A percentile compares a stretch with the other conserved stretches of the same genome.
Evolutionary conservation across 164 flowering plant genomes (phyloP).

Genomic region (Protea cynaroides): DNA sequence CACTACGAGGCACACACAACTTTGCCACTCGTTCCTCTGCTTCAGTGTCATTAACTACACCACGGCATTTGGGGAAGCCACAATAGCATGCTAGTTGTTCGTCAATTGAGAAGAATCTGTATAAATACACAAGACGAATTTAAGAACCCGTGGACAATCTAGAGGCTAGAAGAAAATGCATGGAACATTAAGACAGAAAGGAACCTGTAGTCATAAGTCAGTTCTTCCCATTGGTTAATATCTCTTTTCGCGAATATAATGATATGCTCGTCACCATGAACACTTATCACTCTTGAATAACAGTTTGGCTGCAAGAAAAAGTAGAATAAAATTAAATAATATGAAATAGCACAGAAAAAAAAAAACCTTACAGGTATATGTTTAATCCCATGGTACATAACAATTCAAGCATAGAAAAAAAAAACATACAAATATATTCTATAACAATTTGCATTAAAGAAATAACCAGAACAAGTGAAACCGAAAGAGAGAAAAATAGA

Average conservation of each 20-base stretch:
- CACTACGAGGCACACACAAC: conserved; percentile 61
- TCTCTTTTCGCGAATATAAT: conserved; percentile 98
- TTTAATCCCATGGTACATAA: too few relatives aligned
- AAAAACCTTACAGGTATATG: too few relatives aligned
- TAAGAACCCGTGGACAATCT: too few relatives aligned
- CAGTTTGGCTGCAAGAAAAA: conserved; percentile 82
- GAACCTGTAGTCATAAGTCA: conserved; percentile 97
- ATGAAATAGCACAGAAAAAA: background rate
- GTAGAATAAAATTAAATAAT: background rate
- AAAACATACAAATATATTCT: too few relatives aligned
- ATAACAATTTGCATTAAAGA: too few relatives aligned
- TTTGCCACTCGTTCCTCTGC: conserved; percentile 66
- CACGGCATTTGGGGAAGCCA: conserved; percentile 85
- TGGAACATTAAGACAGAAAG: conserved; percentile 7
- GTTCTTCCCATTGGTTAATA: conserved; percentile 85
- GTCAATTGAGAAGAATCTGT: conserved; percentile 78
- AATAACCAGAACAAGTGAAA: too few relatives aligned
- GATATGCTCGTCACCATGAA: conserved; percentile 82
- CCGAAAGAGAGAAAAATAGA: too few relatives aligned
- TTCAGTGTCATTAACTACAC: conserved; percentile 85
- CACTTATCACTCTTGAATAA: conserved; percentile 85
- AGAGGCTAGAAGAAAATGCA: background rate
- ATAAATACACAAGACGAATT: background rate
- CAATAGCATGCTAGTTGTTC: conserved; percentile 82
- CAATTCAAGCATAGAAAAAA: too few relatives aligned